Evolutionary conservation across 164 flowering plant genomes (phyloP), one percentile per base, ranked within the genome.

Genomic region (Stephania japonica): DNA sequence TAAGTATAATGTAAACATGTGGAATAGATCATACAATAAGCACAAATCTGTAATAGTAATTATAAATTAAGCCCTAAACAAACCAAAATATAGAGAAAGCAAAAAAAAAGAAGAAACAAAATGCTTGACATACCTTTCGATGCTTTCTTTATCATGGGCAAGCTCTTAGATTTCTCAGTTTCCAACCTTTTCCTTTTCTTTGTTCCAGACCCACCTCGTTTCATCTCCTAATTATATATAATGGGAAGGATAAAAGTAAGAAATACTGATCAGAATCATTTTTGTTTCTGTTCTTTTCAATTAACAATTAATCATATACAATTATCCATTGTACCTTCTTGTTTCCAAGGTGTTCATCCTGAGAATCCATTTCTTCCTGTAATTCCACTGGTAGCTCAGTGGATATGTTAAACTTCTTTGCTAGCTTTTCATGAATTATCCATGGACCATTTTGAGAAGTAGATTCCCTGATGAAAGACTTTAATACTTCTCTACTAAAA

Each of bases 381-480:
- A 90, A 72, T 61, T 84, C 89, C 47, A 83, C 77, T 6, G 99
- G 98, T 79, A 79, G 87, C 73, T 83, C 80, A 68, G 84, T 87
- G 50, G 87, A 77, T 76, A 95, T 82, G 67, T 89, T 89, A 83
- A 93, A 83, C 76, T 85, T 82, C 72, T 65, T 72, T 50, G 99
- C 92, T 81, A 93, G 75, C 23, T 78, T 82, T 41, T 88, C 88
- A 79, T 90, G 92, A 72, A 95, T 79, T 67, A 92, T 87, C 99
- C 99, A 95, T 32, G 99, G 99, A 78, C 76, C 63, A 83, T 81
- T 89, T 73, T 85, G 85, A 77, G 85, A 86, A 41, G 99, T 95
- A 42, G 98, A 93, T 70, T 93, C 92, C 76, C 96, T 85, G 75
- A 95, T 85, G 75, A 90, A 95, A 71, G 99, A 87, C 84, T 89